phyloP scores from a whole-genome alignment of 106 monocot species.

The Dendrobium officinale region DNA sequence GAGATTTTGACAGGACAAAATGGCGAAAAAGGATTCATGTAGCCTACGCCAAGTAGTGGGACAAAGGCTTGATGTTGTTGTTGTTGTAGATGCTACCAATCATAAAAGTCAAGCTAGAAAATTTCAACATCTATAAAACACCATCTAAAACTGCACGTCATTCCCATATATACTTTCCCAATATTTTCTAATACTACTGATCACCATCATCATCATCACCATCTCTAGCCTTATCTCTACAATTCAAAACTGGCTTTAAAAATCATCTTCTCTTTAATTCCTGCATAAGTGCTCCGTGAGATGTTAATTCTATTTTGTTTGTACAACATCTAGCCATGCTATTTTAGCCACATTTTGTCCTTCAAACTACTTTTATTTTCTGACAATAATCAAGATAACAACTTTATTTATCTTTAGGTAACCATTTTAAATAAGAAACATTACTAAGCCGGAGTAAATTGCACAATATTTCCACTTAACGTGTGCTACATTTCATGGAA shows the following conservation, averaged over 20 bases:
- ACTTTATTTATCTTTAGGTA: no score
- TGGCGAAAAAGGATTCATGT: no score
- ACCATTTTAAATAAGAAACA: slow-evolving; percentile 1
- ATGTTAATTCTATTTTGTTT: not conserved
- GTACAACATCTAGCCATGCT: not conserved
- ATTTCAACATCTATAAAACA: not conserved
- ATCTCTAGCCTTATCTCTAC: not conserved
- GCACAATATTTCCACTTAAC: not conserved
- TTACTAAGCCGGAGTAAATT: not conserved
- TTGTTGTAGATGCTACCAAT: not conserved
- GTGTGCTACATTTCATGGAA: not conserved
- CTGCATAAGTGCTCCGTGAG: not conserved
- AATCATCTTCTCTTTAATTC: not conserved
- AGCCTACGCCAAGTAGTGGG: no score
- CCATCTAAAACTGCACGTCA: not conserved
- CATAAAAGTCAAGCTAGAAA: not conserved
- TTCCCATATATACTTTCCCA: not conserved
- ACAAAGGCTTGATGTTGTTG: no score
- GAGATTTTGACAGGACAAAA: no score
- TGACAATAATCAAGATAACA: not conserved
- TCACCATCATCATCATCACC: not conserved
- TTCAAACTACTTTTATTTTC: not conserved
- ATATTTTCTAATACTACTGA: not conserved
- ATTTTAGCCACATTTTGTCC: not conserved
- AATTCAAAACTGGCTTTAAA: not conserved